These are phyloP conservation scores for Yarrowia sp. DNA, from an alignment of 805 yeast species.

Conservation along the genomic window DNA sequence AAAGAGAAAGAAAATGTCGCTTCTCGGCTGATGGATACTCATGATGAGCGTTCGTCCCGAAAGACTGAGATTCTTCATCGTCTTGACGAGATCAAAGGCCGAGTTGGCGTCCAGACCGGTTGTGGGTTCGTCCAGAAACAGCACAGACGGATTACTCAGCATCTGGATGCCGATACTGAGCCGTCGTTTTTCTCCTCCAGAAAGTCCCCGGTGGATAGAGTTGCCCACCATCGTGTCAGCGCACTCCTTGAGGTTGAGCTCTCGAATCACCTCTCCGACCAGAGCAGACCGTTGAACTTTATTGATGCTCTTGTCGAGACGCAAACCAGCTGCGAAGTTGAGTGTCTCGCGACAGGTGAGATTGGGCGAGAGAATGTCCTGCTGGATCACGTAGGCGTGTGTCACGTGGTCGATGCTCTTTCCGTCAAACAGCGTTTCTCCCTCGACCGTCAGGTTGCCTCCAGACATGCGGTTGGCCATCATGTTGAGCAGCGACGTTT, in stretches of 20 bases:
- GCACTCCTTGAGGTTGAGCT: slow-evolving; percentile 65
- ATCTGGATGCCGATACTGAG: slow-evolving; percentile 76
- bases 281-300: slow-evolving; percentile 47
- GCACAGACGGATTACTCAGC: slow-evolving; percentile 68
- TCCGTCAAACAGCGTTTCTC: slow-evolving; percentile 36
- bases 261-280: slow-evolving; percentile 59
- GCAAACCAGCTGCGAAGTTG: slow-evolving; percentile 65
- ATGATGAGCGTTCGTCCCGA: slow-evolving; percentile 68
- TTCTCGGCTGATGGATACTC: slow-evolving; percentile 82
- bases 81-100: slow-evolving; percentile 60
- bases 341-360: slow-evolving; percentile 72
- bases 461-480: slow-evolving; percentile 38
- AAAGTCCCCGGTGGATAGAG: slow-evolving; percentile 54
- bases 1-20: slow-evolving; percentile 66
- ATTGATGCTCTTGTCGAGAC: slow-evolving; percentile 51
- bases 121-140: slow-evolving; percentile 85
- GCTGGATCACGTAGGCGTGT: slow-evolving; percentile 68
- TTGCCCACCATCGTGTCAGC: slow-evolving; percentile 59
- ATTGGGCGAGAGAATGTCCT: slow-evolving; percentile 68
- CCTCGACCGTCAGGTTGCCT: slow-evolving; percentile 32
- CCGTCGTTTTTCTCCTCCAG: slow-evolving; percentile 84
- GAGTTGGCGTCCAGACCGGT: slow-evolving; percentile 82
- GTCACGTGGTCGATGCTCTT: background rate
- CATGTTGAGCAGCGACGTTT: slow-evolving; percentile 71
- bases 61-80: slow-evolving; percentile 56